Conservation (phyloP, 805 yeast genomes). For the Tetrapisispora phaffii region DNA sequence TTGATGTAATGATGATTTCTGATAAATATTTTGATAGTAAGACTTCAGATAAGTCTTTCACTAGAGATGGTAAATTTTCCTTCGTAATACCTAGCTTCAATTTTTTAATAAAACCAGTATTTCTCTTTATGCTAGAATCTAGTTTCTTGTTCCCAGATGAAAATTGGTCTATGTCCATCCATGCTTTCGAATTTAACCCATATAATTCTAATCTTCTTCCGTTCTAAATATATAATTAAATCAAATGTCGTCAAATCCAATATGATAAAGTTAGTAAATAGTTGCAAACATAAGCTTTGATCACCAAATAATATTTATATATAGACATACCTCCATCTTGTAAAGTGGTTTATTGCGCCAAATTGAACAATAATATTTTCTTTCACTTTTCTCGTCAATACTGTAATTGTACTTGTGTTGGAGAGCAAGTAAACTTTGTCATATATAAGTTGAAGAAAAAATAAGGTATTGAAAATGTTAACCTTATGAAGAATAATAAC, state of each 20-base stretch:
- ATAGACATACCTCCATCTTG: too few species aligned
- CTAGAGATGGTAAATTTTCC: conserved; percentile 38
- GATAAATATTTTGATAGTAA: conserved; percentile 66
- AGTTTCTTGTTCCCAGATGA: conserved; percentile 30
- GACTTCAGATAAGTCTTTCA: conserved; percentile 52
- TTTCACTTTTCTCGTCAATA: too few species aligned
- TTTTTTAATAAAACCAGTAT: conserved; percentile 69
- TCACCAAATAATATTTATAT: too few species aligned
- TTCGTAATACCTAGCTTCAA: conserved; percentile 46
- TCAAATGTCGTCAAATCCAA: not conserved
- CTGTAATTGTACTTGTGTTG: too few species aligned
- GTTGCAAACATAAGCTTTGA: too few species aligned
- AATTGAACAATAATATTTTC: too few species aligned
- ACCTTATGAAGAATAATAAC: too few species aligned
- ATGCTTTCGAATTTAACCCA: conserved; percentile 38
- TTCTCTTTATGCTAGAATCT: conserved; percentile 74
- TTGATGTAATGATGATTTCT: conserved; percentile 53
- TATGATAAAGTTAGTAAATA: not conserved
- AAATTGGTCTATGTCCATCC: conserved; percentile 40
- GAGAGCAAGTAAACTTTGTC: too few species aligned
- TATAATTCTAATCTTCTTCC: conserved; percentile 12
- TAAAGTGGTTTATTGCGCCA: too few species aligned
- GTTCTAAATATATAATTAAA: conserved; percentile 7
- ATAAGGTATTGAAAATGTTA: too few species aligned
- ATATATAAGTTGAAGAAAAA: too few species aligned